Base-by-base conservation (phyloP, 441 rosid genomes). In the Gossypium davidsonii region DNA sequence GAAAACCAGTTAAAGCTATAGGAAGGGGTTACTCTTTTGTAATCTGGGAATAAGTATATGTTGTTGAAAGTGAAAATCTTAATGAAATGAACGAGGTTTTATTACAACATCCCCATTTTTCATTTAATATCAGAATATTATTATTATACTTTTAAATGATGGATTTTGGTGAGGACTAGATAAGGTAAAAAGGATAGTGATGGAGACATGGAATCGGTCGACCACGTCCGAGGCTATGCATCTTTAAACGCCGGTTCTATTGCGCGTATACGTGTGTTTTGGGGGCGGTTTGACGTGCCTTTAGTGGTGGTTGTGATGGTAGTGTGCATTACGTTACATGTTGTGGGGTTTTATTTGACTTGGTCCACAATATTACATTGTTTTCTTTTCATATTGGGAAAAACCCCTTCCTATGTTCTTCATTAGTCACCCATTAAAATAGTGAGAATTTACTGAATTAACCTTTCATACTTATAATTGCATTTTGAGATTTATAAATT, bases 21-120 rank as follows among this genome's bases (percentile, higher is more conserved):
- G 61, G 49, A 46, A 23, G 3, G 8, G 60, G 15, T 1, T 14
- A 23, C 25, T 17, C n/a, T 56, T 28, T 25, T 23, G 23, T 71
- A 23, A 42, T 71, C 65, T 70, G 39, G 39, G 6, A 69, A 69
- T 69, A 23, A 53, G 15, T 3, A 8, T 52, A 52, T 52, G 12
- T 69, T 52, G 48, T 52, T 69, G 61, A 69, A 53, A 53, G 1
- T 51, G 59, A 26, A 68, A 52, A 31, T 68, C 14, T 25, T 25
- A 68, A 42, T 42, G 31, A 6, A 34, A 61, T 34, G 44, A 60
- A 59, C n/a, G 44, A 37, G 44, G 65, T n/a, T 26, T 31, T 31
- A 48, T 48, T 48, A 12, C 52, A 48, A 48, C 7, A 9, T 8
- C 62, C 26, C 66, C 21, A 7, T 63, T 49, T 63, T 64, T 64